These are phyloP conservation scores for Zoysia japonica DNA, from an alignment of 176 grass and related monocot genomes.

Conservation along the genomic window DNA sequence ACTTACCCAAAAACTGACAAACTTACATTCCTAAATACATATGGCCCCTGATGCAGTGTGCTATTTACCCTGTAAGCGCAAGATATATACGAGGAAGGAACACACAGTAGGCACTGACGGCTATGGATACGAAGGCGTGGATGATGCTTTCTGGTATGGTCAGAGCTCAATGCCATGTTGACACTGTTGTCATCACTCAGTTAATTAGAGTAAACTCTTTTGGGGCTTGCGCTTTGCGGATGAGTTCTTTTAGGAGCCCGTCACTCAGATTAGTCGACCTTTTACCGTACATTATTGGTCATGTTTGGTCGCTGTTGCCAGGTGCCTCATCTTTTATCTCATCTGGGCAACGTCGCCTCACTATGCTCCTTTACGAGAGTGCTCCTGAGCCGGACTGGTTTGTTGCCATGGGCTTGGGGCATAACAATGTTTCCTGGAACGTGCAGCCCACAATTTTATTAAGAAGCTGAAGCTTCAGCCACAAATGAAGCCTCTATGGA, in stretches of 20 bases:
- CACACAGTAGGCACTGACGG: not conserved
- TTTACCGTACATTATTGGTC: constrained; percentile 12
- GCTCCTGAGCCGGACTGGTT: constrained; percentile 6
- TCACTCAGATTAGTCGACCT: constrained; percentile 16
- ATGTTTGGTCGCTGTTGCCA: not conserved
- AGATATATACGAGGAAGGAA: not conserved
- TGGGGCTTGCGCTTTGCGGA: constrained; percentile 18
- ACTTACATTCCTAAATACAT: not conserved
- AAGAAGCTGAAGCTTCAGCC: not conserved
- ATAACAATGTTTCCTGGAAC: not conserved
- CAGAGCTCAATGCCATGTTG: constrained; percentile 10
- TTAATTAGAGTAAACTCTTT: constrained; percentile 21
- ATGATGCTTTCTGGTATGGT: constrained; percentile 17
- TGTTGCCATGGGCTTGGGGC: not conserved
- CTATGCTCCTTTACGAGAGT: not conserved
- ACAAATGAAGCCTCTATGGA: not conserved
- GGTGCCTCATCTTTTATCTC: not conserved
- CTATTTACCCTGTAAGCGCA: not conserved
- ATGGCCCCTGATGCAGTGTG: not conserved
- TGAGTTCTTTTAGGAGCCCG: not conserved
- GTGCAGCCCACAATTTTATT: not conserved
- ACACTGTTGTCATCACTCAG: constrained; percentile 29
- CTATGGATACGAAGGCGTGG: not conserved
- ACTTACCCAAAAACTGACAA: too few species aligned
- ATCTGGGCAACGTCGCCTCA: not conserved